Evolutionary conservation across 352 stramenopile species (phyloP).

Genomic region (Globisporangium perplexum): DNA sequence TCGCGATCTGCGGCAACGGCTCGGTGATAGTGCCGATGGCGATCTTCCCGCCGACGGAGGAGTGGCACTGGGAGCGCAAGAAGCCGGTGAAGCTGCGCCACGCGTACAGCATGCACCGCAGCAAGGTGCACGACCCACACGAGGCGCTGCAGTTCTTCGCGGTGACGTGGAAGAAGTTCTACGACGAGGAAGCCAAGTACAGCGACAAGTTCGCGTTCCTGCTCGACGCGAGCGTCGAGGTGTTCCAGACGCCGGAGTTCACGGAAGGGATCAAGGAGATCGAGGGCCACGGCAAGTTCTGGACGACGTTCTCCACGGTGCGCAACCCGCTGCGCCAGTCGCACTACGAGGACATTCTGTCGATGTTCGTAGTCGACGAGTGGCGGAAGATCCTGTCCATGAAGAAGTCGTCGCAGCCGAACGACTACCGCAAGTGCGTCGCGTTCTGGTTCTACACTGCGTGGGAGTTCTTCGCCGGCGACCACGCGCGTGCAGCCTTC

Average conservation of each 20-base stretch:
- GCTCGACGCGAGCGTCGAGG: slow-evolving; percentile 55
- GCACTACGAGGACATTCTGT: slow-evolving; percentile 67
- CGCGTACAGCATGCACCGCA: slow-evolving; percentile 72
- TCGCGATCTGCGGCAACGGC: slow-evolving; percentile 81
- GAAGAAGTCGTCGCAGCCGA: slow-evolving; percentile 81
- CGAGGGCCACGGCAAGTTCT: slow-evolving; percentile 82
- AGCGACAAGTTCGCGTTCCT: slow-evolving; percentile 82
- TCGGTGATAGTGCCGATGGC: slow-evolving; percentile 85
- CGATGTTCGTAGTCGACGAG: slow-evolving; percentile 66
- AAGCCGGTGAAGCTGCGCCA: slow-evolving; percentile 80
- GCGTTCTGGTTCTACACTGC: slow-evolving; percentile 86
- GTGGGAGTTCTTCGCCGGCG: slow-evolving; percentile 78
- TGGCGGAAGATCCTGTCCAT: slow-evolving; percentile 70
- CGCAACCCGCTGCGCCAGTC: slow-evolving; percentile 70
- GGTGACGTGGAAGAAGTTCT: slow-evolving; percentile 87
- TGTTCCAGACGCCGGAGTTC: slow-evolving; percentile 66
- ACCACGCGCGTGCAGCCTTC: slow-evolving; percentile 67
- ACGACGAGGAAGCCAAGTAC: slow-evolving; percentile 84
- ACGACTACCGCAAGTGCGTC: slow-evolving; percentile 85
- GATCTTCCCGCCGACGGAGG: slow-evolving; percentile 72
- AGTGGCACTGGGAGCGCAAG: slow-evolving; percentile 84
- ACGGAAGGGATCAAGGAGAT: slow-evolving; percentile 65
- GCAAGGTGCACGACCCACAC: slow-evolving; percentile 58
- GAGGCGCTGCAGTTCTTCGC: slow-evolving; percentile 83
- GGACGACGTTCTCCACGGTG: slow-evolving; percentile 69